Percentiles rank a stretch among this genome's conserved stretches.
Conservation (phyloP, 805 yeast species). For the Wickerhamomyces tratensis region DNA sequence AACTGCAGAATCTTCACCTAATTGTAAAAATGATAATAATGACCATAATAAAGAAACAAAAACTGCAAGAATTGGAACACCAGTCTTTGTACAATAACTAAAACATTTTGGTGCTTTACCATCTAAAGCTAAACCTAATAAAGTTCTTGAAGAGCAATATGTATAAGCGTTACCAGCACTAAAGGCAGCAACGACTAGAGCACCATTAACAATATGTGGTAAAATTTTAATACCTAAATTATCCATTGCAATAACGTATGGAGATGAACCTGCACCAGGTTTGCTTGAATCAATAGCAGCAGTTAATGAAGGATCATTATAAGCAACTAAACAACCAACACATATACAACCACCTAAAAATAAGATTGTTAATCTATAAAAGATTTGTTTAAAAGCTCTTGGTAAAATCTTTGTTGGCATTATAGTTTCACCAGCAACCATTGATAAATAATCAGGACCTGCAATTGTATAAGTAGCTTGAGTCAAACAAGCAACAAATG, state of each 20-base stretch:
- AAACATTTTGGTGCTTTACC: conserved; percentile 70
- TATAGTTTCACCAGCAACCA: conserved; percentile 77
- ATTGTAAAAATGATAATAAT: conserved; percentile 53
- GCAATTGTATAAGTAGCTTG: conserved; percentile 74
- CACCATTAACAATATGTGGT: conserved; percentile 73
- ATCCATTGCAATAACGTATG: conserved; percentile 77
- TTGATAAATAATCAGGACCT: conserved; percentile 80
- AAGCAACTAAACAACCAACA: conserved; percentile 69
- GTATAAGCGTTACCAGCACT: conserved; percentile 81
- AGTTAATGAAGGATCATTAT: conserved; percentile 51
- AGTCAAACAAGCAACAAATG: conserved; percentile 58
- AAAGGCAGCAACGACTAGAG: conserved; percentile 65
- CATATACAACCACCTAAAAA: conserved; percentile 69
- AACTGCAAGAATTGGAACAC: conserved; percentile 61
- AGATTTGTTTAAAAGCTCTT: conserved; percentile 69
- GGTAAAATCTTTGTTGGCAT: conserved; percentile 60
- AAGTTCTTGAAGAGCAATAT: conserved; percentile 59
- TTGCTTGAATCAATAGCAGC: conserved; percentile 49
- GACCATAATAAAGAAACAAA: conserved; percentile 47
- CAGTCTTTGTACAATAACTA: conserved; percentile 48
- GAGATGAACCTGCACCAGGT: conserved; percentile 74
- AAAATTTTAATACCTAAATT: conserved; percentile 55
- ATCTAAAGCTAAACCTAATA: conserved; percentile 60
- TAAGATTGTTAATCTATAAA: conserved; percentile 55
- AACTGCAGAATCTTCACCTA: conserved; percentile 45